Percentiles rank a stretch among this genome's conserved stretches.
These are phyloP conservation scores for Fusarium nodosum DNA, from an alignment of 2,329 filamentous ascomycete genomes.

Conservation along the genomic window DNA sequence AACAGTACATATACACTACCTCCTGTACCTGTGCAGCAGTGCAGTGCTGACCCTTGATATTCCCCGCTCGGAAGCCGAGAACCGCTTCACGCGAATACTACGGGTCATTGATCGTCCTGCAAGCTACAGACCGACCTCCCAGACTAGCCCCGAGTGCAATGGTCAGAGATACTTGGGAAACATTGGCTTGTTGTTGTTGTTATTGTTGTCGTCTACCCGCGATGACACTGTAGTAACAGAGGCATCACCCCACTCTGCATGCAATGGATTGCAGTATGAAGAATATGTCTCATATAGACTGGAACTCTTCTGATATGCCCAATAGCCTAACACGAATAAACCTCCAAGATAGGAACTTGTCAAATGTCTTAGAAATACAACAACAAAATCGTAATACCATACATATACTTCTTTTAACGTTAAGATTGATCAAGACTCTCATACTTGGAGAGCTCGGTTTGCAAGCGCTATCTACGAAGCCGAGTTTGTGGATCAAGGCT, in stretches of 20 bases:
- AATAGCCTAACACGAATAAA: not conserved
- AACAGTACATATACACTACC: not conserved
- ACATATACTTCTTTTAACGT: slow-evolving; percentile 19
- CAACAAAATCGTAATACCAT: not conserved
- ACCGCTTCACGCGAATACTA: slow-evolving; percentile 38
- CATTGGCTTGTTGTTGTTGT: not conserved
- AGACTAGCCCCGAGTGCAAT: slow-evolving; percentile 20
- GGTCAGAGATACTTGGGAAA: slow-evolving; percentile 1
- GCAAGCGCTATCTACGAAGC: slow-evolving; percentile 32
- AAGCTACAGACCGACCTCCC: slow-evolving; percentile 24
- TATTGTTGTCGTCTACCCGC: not conserved
- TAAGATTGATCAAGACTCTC: slow-evolving; percentile 30
- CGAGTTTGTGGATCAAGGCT: slow-evolving; percentile 23
- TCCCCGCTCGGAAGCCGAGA: slow-evolving; percentile 48
- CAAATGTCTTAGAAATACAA: not conserved
- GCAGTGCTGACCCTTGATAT: slow-evolving; percentile 26
- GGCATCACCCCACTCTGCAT: not conserved
- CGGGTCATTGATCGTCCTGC: slow-evolving; percentile 32
- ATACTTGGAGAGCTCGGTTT: slow-evolving; percentile 22
- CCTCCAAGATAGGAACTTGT: not conserved
- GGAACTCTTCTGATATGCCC: not conserved
- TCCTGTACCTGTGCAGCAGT: not conserved
- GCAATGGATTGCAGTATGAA: not conserved
- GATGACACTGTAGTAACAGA: not conserved
- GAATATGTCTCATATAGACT: slow-evolving; percentile 3